Base-by-base conservation (phyloP, 768 basidiomycete species). In the Tephrocybe sp. region DNA sequence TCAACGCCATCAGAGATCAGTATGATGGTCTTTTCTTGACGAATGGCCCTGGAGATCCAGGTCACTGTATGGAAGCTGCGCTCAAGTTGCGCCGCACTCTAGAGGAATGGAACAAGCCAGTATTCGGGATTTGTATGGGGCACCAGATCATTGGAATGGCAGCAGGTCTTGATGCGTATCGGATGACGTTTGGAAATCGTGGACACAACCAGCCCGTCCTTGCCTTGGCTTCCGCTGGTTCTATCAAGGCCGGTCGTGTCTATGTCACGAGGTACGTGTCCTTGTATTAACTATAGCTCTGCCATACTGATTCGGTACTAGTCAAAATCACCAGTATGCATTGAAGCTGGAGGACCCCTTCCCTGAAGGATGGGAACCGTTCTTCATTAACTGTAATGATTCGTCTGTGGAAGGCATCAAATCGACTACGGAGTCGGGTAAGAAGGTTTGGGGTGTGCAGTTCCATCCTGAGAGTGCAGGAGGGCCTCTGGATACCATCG, bases 331-430 rank as follows among this genome's bases (percentile, higher is more conserved):
- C 65, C 97, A 98, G 60, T 99, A 98, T 67, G 97, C 97, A n/a
- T 75, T 98, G 50, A 87, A 84, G 64, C 72, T 98, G 45, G 85
- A 87, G 53, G 95, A 98, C 62, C 89, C 93, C 3, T 97, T 97
- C 89, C 97, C 97, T 22, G 73, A 78, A 50, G 97, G 94, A 15
- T 99, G 93, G 94, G 93, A 95, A 59, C 95, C 95, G 0, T 98
- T 95, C 80, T 99, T 99, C 77, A 95, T 98, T 75, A 99, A 97
- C 71, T 97, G 93, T 72, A 98, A 97, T 62, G 95, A 98, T 70
- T 97, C 95, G 13, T 97, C 93, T 1, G 94, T 98, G 13, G 97
- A 98, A 65, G 97, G 97, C 31, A 97, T 98, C 78, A 97, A 94
- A 71, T 94, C 93, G 15, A 97, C 97, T 1, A 63, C 73, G 0